Evolutionary conservation across 1,284 basidiomycete genomes (phyloP).

Genomic region (Austropuccinia psidii): DNA sequence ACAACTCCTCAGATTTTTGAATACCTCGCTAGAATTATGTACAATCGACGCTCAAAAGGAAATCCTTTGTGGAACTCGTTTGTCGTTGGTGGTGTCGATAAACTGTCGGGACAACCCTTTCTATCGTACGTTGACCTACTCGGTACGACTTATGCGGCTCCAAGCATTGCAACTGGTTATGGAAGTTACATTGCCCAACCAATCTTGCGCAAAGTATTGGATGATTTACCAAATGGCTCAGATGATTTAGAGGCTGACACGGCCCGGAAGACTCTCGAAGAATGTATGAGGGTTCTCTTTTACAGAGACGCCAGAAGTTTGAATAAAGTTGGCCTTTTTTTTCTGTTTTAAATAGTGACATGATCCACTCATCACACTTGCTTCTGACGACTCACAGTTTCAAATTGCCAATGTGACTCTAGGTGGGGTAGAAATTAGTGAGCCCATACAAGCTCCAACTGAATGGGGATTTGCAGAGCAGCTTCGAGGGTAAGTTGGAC

Average conservation of each 20-base stretch:
- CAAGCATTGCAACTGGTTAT: constrained; percentile 94
- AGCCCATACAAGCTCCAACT: constrained; percentile 67
- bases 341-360: neutral
- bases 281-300: constrained; percentile 88
- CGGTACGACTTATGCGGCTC: constrained; percentile 86
- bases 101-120: constrained; percentile 64
- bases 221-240: constrained; percentile 54
- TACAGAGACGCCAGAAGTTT: constrained; percentile 93
- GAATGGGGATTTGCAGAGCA: constrained; percentile 88
- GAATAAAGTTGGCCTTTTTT: constrained; percentile 67
- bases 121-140: constrained; percentile 92
- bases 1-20: constrained; percentile 88
- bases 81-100: constrained; percentile 82
- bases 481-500: constrained; percentile 60
- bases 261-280: constrained; percentile 69
- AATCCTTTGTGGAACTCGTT: constrained; percentile 94
- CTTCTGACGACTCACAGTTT: constrained; percentile 56
- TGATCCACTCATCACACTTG: neutral
- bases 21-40: constrained; percentile 85
- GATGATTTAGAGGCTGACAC: constrained; percentile 67
- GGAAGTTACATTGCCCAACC: constrained; percentile 93
- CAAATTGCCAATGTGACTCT: constrained; percentile 86
- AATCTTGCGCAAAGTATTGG: constrained; percentile 77
- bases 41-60: constrained; percentile 75
- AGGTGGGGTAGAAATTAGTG: constrained; percentile 69